These are phyloP conservation scores for Psilocybe tampanensis DNA, from an alignment of 768 basidiomycete genomes.

Conservation along the genomic window DNA sequence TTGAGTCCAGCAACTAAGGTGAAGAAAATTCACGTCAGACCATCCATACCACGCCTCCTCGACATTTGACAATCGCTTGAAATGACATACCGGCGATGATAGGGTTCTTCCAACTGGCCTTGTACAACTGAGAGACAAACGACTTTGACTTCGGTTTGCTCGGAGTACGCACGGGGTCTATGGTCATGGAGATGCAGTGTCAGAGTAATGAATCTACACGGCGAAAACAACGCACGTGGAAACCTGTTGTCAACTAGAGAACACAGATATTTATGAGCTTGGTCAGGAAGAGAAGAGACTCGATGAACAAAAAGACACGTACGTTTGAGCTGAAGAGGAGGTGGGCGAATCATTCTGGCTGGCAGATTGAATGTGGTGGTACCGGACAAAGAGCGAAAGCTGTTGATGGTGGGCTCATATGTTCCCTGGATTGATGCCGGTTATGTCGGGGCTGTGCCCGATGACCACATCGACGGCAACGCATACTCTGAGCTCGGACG, in stretches of 20 bases:
- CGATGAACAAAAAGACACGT: slow-evolving; percentile 12
- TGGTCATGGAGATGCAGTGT: not conserved
- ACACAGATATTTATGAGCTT: not conserved
- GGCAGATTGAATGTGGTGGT: slow-evolving; percentile 36
- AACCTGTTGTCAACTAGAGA: slow-evolving; percentile 37
- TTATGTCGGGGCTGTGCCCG: slow-evolving; percentile 1
- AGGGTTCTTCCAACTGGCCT: slow-evolving; percentile 42
- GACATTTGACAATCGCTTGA: not conserved
- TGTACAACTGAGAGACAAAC: slow-evolving; percentile 39
- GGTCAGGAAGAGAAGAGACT: not conserved
- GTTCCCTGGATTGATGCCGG: slow-evolving; percentile 17
- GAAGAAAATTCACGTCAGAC: not conserved
- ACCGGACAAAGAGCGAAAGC: slow-evolving; percentile 38
- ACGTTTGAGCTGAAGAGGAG: slow-evolving; percentile 45
- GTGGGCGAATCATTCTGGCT: slow-evolving; percentile 42
- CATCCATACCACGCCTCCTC: not conserved
- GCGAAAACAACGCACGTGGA: slow-evolving; percentile 26
- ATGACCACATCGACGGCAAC: not conserved
- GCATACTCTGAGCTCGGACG: not conserved
- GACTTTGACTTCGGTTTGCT: slow-evolving; percentile 27
- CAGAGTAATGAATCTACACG: not conserved
- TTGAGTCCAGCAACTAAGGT: slow-evolving; percentile 40
- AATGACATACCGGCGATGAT: slow-evolving; percentile 37
- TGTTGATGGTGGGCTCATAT: slow-evolving; percentile 12
- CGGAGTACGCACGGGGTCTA: slow-evolving; percentile 25